phyloP scores from a whole-genome alignment of 78 protist genomes.

The Cavenderia fasciculata region DNA sequence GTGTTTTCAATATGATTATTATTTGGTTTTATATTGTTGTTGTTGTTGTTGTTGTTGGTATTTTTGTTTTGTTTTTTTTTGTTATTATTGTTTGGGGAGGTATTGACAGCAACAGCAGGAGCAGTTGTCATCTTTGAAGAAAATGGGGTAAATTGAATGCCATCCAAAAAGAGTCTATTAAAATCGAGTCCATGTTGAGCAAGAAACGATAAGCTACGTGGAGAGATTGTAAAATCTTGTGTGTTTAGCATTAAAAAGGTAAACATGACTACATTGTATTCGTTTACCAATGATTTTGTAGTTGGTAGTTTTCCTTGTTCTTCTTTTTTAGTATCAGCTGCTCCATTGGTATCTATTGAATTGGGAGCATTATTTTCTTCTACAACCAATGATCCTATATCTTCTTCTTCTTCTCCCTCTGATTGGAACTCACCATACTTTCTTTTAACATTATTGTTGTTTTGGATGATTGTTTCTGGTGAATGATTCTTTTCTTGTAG shows the following conservation, averaged over 20 bases:
- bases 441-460: background rate
- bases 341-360: background rate
- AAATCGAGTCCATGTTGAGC: conserved; percentile 65
- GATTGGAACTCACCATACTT: background rate
- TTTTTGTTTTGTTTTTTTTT: background rate
- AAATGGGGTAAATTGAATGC: conserved; percentile 27
- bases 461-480: no score
- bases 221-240: conserved; percentile 23
- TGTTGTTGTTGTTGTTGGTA: conserved; percentile 22
- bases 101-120: background rate
- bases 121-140: no score
- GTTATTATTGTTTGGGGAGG: background rate
- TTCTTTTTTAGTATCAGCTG: background rate
- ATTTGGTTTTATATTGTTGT: background rate
- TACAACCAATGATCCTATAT: background rate
- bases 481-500: no score
- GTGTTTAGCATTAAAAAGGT: conserved; percentile 16
- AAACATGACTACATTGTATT: conserved; percentile 21
- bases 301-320: background rate
- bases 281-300: background rate
- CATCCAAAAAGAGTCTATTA: conserved; percentile 32
- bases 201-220: conserved; percentile 21
- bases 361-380: background rate
- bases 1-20: background rate
- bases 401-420: background rate